Evolutionary conservation across 495 filamentous ascomycete genomes (phyloP).

Genomic region (Collariella sp.): DNA sequence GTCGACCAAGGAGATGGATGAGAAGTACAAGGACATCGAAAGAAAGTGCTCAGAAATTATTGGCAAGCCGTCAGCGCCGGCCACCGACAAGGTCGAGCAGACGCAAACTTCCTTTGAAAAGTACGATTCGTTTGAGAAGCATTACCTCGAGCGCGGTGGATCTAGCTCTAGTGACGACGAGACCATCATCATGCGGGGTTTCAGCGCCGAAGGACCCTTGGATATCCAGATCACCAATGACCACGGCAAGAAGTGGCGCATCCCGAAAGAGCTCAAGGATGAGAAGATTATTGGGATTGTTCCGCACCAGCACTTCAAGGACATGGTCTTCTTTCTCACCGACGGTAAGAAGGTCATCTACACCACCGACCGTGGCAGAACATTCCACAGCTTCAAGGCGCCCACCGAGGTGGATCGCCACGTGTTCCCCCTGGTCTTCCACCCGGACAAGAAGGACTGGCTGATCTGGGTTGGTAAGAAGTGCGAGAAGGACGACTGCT

Average conservation of each 20-base stretch:
- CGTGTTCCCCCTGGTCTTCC: conserved; percentile 55
- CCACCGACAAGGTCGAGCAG: conserved; percentile 52
- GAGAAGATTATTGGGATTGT: conserved; percentile 59
- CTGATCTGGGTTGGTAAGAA: conserved; percentile 78
- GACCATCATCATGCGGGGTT: conserved; percentile 69
- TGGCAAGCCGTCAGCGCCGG: conserved; percentile 30
- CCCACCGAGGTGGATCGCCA: conserved; percentile 27
- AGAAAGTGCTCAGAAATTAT: conserved; percentile 42
- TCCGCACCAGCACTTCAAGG: conserved; percentile 68
- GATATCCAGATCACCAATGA: conserved; percentile 61
- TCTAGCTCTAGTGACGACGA: conserved; percentile 59
- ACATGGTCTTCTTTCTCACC: conserved; percentile 79
- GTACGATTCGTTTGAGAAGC: conserved; percentile 51
- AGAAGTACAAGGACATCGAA: conserved; percentile 54
- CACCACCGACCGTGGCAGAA: conserved; percentile 63
- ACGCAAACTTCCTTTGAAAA: conserved; percentile 49
- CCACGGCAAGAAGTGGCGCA: conserved; percentile 75
- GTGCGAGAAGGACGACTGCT: conserved; percentile 51
- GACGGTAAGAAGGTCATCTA: conserved; percentile 59
- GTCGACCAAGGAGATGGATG: conserved; percentile 38
- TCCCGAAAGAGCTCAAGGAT: conserved; percentile 46
- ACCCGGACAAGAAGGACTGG: conserved; percentile 73
- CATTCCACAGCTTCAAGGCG: conserved; percentile 58
- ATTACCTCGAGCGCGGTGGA: conserved; percentile 74
- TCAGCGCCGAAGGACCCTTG: background rate